Conservation (phyloP, 2,329 filamentous ascomycete genomes). For the Apiospora kogelbergensis region DNA sequence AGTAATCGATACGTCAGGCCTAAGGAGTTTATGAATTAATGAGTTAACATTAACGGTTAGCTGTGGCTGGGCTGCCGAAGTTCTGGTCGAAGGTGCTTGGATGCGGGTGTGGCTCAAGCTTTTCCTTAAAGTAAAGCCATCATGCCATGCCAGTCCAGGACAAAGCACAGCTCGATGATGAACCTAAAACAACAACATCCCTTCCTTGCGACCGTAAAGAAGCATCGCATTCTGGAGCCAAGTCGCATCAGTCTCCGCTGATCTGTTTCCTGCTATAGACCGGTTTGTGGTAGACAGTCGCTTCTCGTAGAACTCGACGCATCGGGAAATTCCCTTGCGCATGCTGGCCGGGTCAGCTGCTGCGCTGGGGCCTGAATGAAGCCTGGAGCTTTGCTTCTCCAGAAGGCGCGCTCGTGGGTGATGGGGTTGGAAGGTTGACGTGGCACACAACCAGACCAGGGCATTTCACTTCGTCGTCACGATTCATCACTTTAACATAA, state of each 20-base stretch:
- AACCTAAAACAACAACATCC: constrained; percentile 1
- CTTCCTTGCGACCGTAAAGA: background rate
- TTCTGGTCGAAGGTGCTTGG: background rate
- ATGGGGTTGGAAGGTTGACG: background rate
- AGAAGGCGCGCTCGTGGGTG: background rate
- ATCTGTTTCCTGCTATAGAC: background rate
- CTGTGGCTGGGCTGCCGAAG: background rate
- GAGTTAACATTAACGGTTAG: background rate
- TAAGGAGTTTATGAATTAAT: background rate
- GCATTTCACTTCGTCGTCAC: background rate
- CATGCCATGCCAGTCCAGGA: background rate
- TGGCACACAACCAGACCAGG: background rate
- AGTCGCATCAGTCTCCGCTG: background rate
- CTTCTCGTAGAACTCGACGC: background rate
- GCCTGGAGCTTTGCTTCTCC: background rate
- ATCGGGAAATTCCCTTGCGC: background rate
- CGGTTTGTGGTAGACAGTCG: constrained; percentile 1
- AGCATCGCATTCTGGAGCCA: background rate
- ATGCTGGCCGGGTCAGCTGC: background rate
- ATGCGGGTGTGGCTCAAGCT: background rate
- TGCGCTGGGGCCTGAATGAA: background rate
- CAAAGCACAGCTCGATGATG: background rate
- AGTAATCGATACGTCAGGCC: background rate
- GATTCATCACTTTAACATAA: background rate
- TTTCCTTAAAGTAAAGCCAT: background rate